These are phyloP conservation scores for Pseudopyricularia javanii DNA, from an alignment of 2,329 filamentous ascomycete genomes.

Conservation along the genomic window DNA sequence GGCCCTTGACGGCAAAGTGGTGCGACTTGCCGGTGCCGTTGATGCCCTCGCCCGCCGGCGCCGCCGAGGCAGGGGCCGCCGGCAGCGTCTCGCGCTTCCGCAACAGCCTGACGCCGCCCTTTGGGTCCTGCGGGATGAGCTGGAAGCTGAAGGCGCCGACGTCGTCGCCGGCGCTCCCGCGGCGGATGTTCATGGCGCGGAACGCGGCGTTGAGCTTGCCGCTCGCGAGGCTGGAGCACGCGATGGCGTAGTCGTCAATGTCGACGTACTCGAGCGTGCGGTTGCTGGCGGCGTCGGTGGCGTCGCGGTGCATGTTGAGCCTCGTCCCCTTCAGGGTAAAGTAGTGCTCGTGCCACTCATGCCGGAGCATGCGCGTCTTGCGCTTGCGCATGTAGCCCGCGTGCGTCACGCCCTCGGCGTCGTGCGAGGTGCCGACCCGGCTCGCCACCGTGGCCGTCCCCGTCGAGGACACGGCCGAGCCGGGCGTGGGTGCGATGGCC, in stretches of 20 bases:
- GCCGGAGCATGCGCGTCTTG: slow-evolving; percentile 74
- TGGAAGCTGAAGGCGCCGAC: slow-evolving; percentile 72
- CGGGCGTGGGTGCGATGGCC: slow-evolving; percentile 24
- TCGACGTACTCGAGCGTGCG: slow-evolving; percentile 67
- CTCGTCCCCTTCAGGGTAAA: slow-evolving; percentile 71
- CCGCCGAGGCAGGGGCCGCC: slow-evolving; percentile 6
- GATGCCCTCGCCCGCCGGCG: slow-evolving; percentile 26
- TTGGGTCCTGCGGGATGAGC: slow-evolving; percentile 59
- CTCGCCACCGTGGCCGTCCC: slow-evolving; percentile 4
- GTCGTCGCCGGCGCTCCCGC: slow-evolving; percentile 33
- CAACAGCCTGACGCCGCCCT: slow-evolving; percentile 36
- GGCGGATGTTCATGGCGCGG: slow-evolving; percentile 59
- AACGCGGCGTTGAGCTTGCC: slow-evolving; percentile 81
- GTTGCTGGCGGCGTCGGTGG: slow-evolving; percentile 27
- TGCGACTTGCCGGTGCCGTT: slow-evolving; percentile 71
- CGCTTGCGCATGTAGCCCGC: slow-evolving; percentile 91
- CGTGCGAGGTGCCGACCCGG: slow-evolving; percentile 15
- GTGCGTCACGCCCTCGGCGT: slow-evolving; percentile 48
- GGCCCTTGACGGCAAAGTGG: slow-evolving; percentile 79
- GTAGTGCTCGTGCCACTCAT: slow-evolving; percentile 90
- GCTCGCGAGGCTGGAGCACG: slow-evolving; percentile 63
- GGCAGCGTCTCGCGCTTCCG: slow-evolving; percentile 37
- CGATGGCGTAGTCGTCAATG: slow-evolving; percentile 80
- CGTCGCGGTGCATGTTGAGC: slow-evolving; percentile 64
- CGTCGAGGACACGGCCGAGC: slow-evolving; percentile 3